These are phyloP conservation scores for Tricholoma saponaceum DNA, from an alignment of 768 basidiomycete genomes.

Conservation along the genomic window DNA sequence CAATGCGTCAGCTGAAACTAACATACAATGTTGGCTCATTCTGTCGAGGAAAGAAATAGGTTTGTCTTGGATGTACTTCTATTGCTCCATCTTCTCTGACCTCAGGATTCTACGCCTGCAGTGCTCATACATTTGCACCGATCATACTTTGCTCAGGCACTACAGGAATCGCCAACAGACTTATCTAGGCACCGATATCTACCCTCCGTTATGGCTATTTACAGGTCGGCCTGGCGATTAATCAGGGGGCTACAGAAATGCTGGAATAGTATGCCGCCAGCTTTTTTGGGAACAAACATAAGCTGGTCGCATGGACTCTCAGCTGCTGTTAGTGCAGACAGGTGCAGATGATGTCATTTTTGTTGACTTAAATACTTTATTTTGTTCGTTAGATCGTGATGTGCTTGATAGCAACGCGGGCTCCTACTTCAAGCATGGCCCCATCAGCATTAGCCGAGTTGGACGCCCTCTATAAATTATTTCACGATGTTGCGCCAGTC, in stretches of 20 bases:
- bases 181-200: slow-evolving; percentile 58
- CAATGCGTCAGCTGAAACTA: slow-evolving; percentile 15
- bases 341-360: background rate
- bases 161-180: slow-evolving; percentile 57
- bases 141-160: slow-evolving; percentile 63
- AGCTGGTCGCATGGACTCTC: slow-evolving; percentile 66
- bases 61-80: no score
- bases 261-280: slow-evolving; percentile 35
- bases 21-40: slow-evolving; percentile 40
- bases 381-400: slow-evolving; percentile 50
- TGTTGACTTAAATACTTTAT: background rate
- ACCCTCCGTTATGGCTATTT: slow-evolving; percentile 67
- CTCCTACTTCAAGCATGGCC: slow-evolving; percentile 43
- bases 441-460: slow-evolving; percentile 46
- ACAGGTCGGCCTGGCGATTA: slow-evolving; percentile 68
- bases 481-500: slow-evolving; percentile 39
- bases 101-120: no score
- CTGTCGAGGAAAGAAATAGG: slow-evolving; percentile 47
- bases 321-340: slow-evolving; percentile 53
- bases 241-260: slow-evolving; percentile 43
- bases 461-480: slow-evolving; percentile 37
- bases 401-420: slow-evolving; percentile 48
- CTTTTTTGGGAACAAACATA: slow-evolving; percentile 41
- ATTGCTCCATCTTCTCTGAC: no score
- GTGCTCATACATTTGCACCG: slow-evolving; percentile 64